Percentiles rank a stretch among this genome's conserved stretches.
Evolutionary conservation across 2,329 filamentous ascomycete genomes (phyloP).

Genomic region (Cephalotrichum gorgonifer): DNA sequence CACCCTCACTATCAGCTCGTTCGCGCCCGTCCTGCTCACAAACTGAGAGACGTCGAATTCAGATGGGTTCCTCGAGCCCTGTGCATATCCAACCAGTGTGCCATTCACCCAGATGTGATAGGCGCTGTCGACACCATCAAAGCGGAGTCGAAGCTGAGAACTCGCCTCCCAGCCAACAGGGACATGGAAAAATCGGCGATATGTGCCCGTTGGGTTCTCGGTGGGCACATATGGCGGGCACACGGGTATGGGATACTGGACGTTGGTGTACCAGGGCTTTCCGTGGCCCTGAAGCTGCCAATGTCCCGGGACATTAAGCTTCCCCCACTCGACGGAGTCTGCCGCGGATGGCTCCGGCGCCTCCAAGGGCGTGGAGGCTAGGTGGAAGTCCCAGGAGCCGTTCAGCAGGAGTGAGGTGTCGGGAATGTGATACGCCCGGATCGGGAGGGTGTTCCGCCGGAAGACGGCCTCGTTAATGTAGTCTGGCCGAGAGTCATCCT

Average conservation of each 20-base stretch:
- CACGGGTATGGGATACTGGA: slow-evolving; percentile 56
- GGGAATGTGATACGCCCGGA: slow-evolving; percentile 44
- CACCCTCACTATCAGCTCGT: slow-evolving; percentile 53
- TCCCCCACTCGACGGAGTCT: slow-evolving; percentile 26
- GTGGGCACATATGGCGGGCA: slow-evolving; percentile 56
- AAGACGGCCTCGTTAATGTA: slow-evolving; percentile 52
- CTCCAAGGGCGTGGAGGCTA: slow-evolving; percentile 32
- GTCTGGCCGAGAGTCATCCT: slow-evolving; percentile 29
- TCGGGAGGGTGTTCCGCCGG: slow-evolving; percentile 45
- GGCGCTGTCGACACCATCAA: slow-evolving; percentile 65
- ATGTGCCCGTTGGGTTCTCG: slow-evolving; percentile 57
- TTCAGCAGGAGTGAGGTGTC: slow-evolving; percentile 37
- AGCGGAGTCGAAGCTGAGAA: slow-evolving; percentile 54
- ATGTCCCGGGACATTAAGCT: slow-evolving; percentile 54
- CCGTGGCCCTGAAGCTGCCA: slow-evolving; percentile 64
- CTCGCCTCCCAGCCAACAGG: slow-evolving; percentile 28
- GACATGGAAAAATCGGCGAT: slow-evolving; percentile 46
- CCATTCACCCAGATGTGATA: slow-evolving; percentile 66
- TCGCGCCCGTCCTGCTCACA: slow-evolving; percentile 33
- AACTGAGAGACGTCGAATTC: slow-evolving; percentile 59
- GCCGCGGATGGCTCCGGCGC: slow-evolving; percentile 28
- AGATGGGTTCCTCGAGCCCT: slow-evolving; percentile 60
- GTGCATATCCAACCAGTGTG: slow-evolving; percentile 56
- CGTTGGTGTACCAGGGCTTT: slow-evolving; percentile 59
- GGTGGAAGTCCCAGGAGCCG: slow-evolving; percentile 40